Evolutionary conservation across 2,329 filamentous ascomycete species (phyloP).

Genomic region (Colletotrichum incanum): DNA sequence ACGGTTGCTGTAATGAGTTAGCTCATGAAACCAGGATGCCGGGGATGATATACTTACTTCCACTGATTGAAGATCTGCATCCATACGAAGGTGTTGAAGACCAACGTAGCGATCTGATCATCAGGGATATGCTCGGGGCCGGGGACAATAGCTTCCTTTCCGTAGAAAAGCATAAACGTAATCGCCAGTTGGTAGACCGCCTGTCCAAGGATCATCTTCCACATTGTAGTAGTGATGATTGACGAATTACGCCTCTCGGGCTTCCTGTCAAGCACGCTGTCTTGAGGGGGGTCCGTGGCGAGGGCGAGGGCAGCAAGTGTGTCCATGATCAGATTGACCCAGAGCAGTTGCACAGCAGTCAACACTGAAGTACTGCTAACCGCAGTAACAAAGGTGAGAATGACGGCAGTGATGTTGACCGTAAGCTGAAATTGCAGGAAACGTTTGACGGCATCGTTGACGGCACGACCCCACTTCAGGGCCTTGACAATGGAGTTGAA

Average conservation of each 20-base stretch:
- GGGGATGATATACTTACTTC: conserved; percentile 74
- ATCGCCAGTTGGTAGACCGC: conserved; percentile 88
- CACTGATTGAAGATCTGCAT: conserved; percentile 99
- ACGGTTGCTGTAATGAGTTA: conserved; percentile 74
- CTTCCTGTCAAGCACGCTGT: conserved; percentile 84
- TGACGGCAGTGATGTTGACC: conserved; percentile 92
- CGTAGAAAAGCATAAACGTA: conserved; percentile 88
- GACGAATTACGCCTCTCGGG: conserved; percentile 70
- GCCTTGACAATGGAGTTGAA: conserved; percentile 90
- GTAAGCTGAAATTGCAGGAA: conserved; percentile 85
- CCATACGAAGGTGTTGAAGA: conserved; percentile 99
- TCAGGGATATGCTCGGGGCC: conserved; percentile 38
- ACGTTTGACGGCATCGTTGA: conserved; percentile 84
- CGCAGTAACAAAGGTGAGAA: conserved; percentile 89
- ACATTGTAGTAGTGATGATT: conserved; percentile 91
- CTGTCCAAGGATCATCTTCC: conserved; percentile 99
- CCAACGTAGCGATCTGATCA: conserved; percentile 80
- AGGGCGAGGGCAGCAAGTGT: conserved; percentile 92
- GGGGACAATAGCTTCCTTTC: conserved; percentile 59
- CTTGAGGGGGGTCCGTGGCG: conserved; percentile 90
- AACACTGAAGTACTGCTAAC: conserved; percentile 82
- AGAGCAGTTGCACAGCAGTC: conserved; percentile 91
- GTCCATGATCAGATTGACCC: conserved; percentile 99
- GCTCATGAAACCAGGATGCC: conserved; percentile 42
- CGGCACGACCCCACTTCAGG: conserved; percentile 83